Evolutionary conservation across 495 filamentous ascomycete species (phyloP).

Genomic region (Penicillium lagena): DNA sequence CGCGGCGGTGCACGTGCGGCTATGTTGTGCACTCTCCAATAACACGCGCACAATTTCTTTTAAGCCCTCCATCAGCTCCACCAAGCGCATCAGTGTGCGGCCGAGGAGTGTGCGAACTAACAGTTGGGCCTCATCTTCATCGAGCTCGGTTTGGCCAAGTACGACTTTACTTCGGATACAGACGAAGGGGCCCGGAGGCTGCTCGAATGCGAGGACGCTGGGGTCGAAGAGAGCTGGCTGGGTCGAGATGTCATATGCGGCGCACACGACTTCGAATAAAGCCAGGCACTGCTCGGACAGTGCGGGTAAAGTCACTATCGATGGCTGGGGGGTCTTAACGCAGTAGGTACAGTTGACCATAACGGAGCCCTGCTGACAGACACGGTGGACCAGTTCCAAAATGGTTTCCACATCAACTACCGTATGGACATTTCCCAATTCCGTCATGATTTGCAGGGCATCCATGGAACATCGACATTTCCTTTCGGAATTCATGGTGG

Average conservation of each 20-base stretch:
- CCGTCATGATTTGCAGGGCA: slow-evolving; percentile 17
- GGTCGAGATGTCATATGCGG: slow-evolving; percentile 22
- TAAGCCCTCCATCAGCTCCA: slow-evolving; percentile 17
- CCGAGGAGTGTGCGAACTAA: slow-evolving; percentile 20
- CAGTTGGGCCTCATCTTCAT: slow-evolving; percentile 20
- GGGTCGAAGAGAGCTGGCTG: slow-evolving; percentile 20
- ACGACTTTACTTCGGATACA: slow-evolving; percentile 26
- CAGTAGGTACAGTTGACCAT: slow-evolving; percentile 23
- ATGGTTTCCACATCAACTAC: slow-evolving; percentile 24
- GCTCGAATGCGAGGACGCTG: slow-evolving; percentile 15
- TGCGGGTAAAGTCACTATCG: slow-evolving; percentile 15
- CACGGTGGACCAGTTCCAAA: slow-evolving; percentile 18
- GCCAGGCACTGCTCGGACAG: slow-evolving; percentile 22
- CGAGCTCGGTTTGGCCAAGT: slow-evolving; percentile 24
- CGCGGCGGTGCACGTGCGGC: slow-evolving; percentile 6
- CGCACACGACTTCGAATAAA: slow-evolving; percentile 24
- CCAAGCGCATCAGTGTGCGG: slow-evolving; percentile 17
- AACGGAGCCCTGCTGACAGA: slow-evolving; percentile 16
- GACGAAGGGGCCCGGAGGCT: slow-evolving; percentile 16
- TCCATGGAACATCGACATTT: slow-evolving; percentile 19
- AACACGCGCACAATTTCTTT: slow-evolving; percentile 10
- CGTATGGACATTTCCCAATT: slow-evolving; percentile 19
- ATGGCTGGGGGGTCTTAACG: slow-evolving; percentile 10
- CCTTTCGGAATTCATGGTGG: slow-evolving; percentile 8
- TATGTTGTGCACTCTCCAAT: slow-evolving; percentile 6